Evolutionary conservation across 2,329 filamentous ascomycete species (phyloP), one percentile per base, ranked within the genome.

Genomic region (Cylindrodendrum hubeiense): DNA sequence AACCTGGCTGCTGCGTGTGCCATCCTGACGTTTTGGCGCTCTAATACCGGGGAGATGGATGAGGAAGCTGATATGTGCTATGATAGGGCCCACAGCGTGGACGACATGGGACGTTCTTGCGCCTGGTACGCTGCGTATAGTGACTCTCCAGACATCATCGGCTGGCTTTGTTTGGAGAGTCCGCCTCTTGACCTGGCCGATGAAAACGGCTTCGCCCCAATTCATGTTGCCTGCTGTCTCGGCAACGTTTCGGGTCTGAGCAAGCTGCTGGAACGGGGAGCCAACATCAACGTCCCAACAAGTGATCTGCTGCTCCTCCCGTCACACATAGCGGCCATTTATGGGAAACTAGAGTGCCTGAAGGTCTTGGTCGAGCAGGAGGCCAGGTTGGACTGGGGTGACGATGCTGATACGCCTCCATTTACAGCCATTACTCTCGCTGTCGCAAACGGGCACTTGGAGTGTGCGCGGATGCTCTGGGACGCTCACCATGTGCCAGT

Each of bases 371-470:
- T 46, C 12, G 41, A 24, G 7, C 22, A 15, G 7, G 22, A 13
- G 15, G 43, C 43, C 12, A 46, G 15, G 21, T 24, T 17, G 21
- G 3, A 46, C 21, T 15, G 15, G 12, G 21, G 8, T 8, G 34
- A 28, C 9, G 15, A 55, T 30, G 33, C 37, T 12, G 39, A 3
- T 26, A 17, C 19, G 5, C 52, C 37, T 24, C 39, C 53, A 21
- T 47, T 30, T 15, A 57, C 39, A 15, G 41, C 53, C 2, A 28
- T 57, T 19, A 9, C 39, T 13, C 53, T 57, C n/a, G 41, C 53
- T 37, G 26, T 57, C 12, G 53, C 53, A 28, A 57, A 57, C 26
- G 53, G 53, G 3, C 53, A 57, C 21, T 33, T 57, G 41, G 39
- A 57, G 12, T 57, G 41, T 24, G 53, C 53, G 41, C 22, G 19